Base-by-base conservation (phyloP, 148 eudicot genomes). In the Cornus suecica region DNA sequence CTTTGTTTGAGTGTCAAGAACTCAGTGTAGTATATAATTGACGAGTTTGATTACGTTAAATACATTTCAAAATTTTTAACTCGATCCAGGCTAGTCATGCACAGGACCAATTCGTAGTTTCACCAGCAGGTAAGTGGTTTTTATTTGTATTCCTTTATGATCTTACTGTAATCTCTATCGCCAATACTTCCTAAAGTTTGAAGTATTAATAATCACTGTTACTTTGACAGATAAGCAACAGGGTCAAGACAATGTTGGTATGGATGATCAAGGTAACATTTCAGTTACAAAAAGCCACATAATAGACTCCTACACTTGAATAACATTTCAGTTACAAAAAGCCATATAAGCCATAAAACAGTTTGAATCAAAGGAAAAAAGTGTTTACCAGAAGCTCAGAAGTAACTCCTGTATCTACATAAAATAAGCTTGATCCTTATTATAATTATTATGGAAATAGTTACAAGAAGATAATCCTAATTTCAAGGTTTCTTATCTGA, bases 71-170 rank as follows among this genome's bases (percentile, higher is more conserved):
- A 72, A 29, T 65, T 66, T 34, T 25, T 51, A 29, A 71, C 51
- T 76, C 65, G 63, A 28, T 81, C 71, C 86, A 95, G 97, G 89
- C 76, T 68, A 88, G 85, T 73, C 78, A 85, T 32, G 85, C 90
- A 58, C 90, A 85, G 70, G 94, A 86, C 78, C 86, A 80, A 61
- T 95, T 81, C 78, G 80, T 86, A 23, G 86, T 91, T 70, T 89
- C 86, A 77, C 92, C 91, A 68, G 78, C 52, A 78, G 99, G 99
- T 95, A 89, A 76, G 27, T 42, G 18, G 13, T 27, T 76, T 28
- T 29, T 24, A 45, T 23, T 26, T 81, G 69, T 37, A 70, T 68
- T 23, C 66, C 7, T 37, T 37, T 52, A 71, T 34, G 4, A 32
- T 23, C 80, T 67, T 58, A 29, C 27, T 75, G 29, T 51, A 22